Base-by-base conservation (phyloP, 1,284 basidiomycete species). In the Leccinum glutinopallens region DNA sequence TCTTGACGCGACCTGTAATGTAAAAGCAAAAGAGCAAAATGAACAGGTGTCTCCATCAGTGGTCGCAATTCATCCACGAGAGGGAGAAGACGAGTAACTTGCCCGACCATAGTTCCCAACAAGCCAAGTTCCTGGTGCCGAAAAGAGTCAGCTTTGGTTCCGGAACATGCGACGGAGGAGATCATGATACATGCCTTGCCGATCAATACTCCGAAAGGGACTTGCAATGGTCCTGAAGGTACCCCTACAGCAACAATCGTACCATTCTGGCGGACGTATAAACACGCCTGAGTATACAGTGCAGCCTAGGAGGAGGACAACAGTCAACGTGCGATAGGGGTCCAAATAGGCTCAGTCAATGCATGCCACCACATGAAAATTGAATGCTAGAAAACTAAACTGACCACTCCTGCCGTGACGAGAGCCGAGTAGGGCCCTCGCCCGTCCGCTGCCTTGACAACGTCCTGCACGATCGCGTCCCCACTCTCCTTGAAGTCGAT, bases 361-460 rank as follows among this genome's bases (percentile, higher is more conserved):
- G 57, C 12, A 3, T 59, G 32, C 4, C 37, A 32, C 33, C n/a
- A 39, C 22, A 37, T 25, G 19, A 15, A 4, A 51, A 25, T 25
- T 32, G 41, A 39, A 33, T 5, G 5, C 32, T 22, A 37, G 12
- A 63, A 25, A 35, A 65, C 80, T 29, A 12, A 55, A 55, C 54
- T 63, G 62, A 83, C 84, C 60, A 73, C 74, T 15, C 81, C 79
- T 13, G 82, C 80, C 19, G 84, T 79, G 65, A 91, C 79, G 58
- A 92, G 72, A 12, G 87, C 87, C 7, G 86, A 88, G 64, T 91
- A 87, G 1, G 89, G 86, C 3, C 91, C 90, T 9, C 82, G 70
- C 0, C 88, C 89, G 62, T 83, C 89, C 0, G 85, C 81, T 1
- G 84, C 84, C 0, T 78, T 80, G 69, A 86, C 76, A 29, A 90